Evolutionary conservation across 768 basidiomycete species (phyloP).

Genomic region (Pleurotus salmoneostramineus): DNA sequence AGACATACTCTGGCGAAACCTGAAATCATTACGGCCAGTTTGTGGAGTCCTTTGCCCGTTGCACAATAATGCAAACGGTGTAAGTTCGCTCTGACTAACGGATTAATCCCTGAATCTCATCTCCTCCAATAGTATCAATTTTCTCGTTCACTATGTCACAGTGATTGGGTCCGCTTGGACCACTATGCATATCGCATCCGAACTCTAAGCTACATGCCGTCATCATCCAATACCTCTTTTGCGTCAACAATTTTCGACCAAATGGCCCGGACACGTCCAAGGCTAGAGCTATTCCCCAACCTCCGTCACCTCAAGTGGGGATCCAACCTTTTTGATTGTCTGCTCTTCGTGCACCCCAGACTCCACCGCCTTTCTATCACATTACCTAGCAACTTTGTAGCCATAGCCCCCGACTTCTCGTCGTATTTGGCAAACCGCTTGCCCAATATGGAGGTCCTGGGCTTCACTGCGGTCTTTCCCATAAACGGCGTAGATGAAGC

Average conservation of each 20-base stretch:
- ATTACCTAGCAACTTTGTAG: slow-evolving; percentile 12
- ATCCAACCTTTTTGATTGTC: slow-evolving; percentile 23
- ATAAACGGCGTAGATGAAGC: slow-evolving; percentile 36
- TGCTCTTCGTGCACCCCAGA: slow-evolving; percentile 55
- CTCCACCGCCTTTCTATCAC: slow-evolving; percentile 32
- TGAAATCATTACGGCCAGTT: slow-evolving; percentile 34
- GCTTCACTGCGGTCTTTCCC: slow-evolving; percentile 37
- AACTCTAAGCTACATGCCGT: slow-evolving; percentile 20
- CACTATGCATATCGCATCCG: slow-evolving; percentile 51
- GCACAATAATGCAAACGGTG: slow-evolving; percentile 37
- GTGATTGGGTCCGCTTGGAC: slow-evolving; percentile 55
- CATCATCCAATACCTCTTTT: slow-evolving; percentile 16
- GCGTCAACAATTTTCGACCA: slow-evolving; percentile 28
- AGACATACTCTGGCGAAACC: slow-evolving; percentile 47
- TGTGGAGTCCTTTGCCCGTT: slow-evolving; percentile 40
- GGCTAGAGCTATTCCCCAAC: neutral
- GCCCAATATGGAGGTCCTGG: slow-evolving; percentile 41
- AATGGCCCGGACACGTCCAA: neutral
- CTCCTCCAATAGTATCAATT: slow-evolving; percentile 29
- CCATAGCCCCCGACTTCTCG: slow-evolving; percentile 16
- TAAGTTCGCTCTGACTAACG: slow-evolving; percentile 18
- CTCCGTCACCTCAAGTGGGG: neutral
- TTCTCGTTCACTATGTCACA: slow-evolving; percentile 31
- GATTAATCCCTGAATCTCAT: neutral
- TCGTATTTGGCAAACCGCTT: slow-evolving; percentile 41